Evolutionary conservation across 306 rosid species (phyloP).

Genomic region (Luffa aegyptiaca): DNA sequence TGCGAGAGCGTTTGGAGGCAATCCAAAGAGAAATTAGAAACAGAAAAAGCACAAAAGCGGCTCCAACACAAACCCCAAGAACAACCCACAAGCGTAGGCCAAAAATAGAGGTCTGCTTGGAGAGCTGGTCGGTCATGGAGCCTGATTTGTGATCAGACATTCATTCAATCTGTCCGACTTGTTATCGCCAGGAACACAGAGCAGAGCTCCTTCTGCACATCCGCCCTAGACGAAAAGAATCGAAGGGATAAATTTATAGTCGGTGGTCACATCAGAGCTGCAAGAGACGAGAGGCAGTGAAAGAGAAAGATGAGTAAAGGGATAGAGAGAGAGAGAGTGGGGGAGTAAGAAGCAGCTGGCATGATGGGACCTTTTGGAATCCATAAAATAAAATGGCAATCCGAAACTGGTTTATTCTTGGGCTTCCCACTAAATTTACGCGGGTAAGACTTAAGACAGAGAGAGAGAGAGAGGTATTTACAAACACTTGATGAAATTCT

Average conservation of each 20-base stretch:
- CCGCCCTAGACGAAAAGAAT: background rate
- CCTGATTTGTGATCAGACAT: conserved; percentile 30
- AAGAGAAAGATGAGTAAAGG: conserved; percentile 1
- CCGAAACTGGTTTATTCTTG: background rate
- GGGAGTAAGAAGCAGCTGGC: conserved; percentile 47
- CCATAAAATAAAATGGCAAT: background rate
- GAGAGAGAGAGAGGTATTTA: background rate
- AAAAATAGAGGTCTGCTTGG: conserved; percentile 64
- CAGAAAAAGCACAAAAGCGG: conserved; percentile 56
- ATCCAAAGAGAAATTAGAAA: conserved; percentile 59
- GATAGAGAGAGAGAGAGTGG: background rate
- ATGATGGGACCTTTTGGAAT: conserved; percentile 38
- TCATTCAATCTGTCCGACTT: background rate
- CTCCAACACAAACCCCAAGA: conserved; percentile 61
- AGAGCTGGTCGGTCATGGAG: conserved; percentile 61
- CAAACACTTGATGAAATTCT: background rate
- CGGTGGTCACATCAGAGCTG: background rate
- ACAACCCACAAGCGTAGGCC: conserved; percentile 68
- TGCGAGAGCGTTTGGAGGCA: conserved; percentile 48
- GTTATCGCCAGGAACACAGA: background rate
- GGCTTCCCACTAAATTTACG: conserved; percentile 1
- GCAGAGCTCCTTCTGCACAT: background rate
- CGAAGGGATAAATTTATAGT: background rate
- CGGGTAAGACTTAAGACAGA: background rate
- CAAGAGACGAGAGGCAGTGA: background rate